Base-by-base conservation (phyloP, 768 basidiomycete species). In the Leccinum variicolor region DNA sequence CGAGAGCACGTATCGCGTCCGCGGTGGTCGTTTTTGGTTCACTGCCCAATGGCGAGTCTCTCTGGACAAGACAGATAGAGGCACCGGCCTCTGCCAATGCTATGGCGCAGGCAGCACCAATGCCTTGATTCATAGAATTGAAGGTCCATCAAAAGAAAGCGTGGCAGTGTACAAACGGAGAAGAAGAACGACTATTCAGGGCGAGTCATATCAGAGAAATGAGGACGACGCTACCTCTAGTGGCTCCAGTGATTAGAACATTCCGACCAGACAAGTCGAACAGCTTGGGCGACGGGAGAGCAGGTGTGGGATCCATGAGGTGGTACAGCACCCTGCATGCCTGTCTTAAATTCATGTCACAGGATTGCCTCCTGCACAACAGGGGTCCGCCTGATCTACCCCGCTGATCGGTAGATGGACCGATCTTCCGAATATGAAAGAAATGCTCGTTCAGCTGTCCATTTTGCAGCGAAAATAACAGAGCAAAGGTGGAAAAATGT, bases 221-320 rank as follows among this genome's bases (percentile, higher is more conserved):
- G 61, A 64, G 39, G 66, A 73, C 74, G 66, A 73, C 75, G 60
- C 70, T 70, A 88, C 89, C 90, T 72, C 90, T 79, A 23, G 88
- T 84, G 31, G 86, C 88, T 59, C 91, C 91, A 39, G 92, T 93
- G 66, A 94, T 81, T 73, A 93, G 84, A 34, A 81, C 89, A 56
- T 81, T 87, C 67, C 85, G 77, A 57, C 84, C 83, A 3, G 73
- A 68, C 66, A 94, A 82, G 56, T 82, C 80, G 73, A 92, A 92
- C 51, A 94, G 81, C 36, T 77, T 72, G 60, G 73, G 81, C 13
- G 84, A 75, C 64, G 73, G 78, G 67, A 74, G 60, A 33, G 72
- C 61, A 26, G 85, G 83, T 39, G 84, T 77, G 57, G 78, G 76
- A 66, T 84, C 80, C 83, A 86, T 85, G 61, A 62, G 46, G 60